These are phyloP conservation scores for Euptelea pleiosperma DNA, from an alignment of 164 flowering plant genomes.

Conservation along the genomic window DNA sequence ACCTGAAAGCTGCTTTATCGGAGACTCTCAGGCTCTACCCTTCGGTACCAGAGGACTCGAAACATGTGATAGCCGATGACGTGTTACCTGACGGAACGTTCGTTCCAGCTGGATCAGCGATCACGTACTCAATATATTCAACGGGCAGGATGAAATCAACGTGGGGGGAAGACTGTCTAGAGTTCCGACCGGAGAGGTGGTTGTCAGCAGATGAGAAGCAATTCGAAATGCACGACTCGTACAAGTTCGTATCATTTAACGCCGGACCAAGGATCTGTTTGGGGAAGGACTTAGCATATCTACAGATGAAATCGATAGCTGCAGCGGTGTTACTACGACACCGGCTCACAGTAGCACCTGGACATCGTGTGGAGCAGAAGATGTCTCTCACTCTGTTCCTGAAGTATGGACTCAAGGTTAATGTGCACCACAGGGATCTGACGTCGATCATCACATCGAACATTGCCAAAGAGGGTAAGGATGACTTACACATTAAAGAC, in stretches of 20 bases:
- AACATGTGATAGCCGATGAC: conserved; percentile 53
- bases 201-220: conserved; percentile 33
- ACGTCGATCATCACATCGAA: conserved; percentile 12
- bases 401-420: conserved; percentile 78
- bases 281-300: conserved; percentile 84
- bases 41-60: conserved; percentile 68
- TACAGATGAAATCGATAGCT: conserved; percentile 89
- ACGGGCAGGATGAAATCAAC: conserved; percentile 48
- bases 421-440: conserved; percentile 59
- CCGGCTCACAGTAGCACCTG: conserved; percentile 54
- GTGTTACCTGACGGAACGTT: conserved; percentile 55
- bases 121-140: conserved; percentile 67
- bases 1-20: conserved; percentile 58
- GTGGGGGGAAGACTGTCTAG: conserved; percentile 62
- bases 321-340: conserved; percentile 79
- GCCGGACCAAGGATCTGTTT: conserved; percentile 88
- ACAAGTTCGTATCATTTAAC: conserved; percentile 71
- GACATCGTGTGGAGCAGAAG: conserved; percentile 83
- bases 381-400: conserved; percentile 90
- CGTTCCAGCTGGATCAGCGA: conserved; percentile 59
- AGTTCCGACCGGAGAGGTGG: conserved; percentile 67
- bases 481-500: no score
- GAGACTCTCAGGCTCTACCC: conserved; percentile 67
- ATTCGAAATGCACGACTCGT: conserved; percentile 37
- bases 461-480: neutral